A percentile compares a stretch with the other conserved stretches of the same genome.
phyloP scores from a whole-genome alignment of 768 basidiomycete genomes.

The Xerocomellus amylosporus region DNA sequence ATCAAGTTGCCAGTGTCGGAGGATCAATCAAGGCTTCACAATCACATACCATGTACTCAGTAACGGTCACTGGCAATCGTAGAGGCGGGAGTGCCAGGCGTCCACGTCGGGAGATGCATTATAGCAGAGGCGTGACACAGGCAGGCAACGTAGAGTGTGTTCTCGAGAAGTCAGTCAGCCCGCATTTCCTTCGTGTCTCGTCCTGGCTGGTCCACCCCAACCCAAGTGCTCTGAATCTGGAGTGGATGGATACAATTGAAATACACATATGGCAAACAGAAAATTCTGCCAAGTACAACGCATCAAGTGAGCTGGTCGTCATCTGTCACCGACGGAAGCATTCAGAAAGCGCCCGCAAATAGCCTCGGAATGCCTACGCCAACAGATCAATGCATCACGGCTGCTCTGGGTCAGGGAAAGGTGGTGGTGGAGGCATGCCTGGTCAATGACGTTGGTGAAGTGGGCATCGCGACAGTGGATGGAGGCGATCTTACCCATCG shows the following conservation, averaged over 20 bases:
- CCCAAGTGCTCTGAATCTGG: background rate
- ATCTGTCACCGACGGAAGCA: background rate
- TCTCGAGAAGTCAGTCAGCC: no score
- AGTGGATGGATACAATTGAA: background rate
- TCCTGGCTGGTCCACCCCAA: no score
- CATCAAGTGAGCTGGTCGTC: background rate
- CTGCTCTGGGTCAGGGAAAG: background rate
- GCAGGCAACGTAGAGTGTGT: no score
- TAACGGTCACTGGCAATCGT: no score
- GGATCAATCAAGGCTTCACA: no score
- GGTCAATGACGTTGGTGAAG: background rate
- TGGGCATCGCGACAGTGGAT: background rate
- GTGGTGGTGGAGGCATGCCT: slow-evolving; percentile 2
- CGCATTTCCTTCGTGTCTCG: no score
- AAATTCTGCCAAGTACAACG: background rate
- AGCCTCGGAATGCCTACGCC: background rate
- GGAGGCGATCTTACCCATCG: slow-evolving; percentile 15
- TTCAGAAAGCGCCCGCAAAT: background rate
- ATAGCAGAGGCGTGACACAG: no score
- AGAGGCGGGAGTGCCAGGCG: no score
- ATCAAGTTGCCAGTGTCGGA: no score
- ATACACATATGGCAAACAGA: background rate
- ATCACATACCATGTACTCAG: no score
- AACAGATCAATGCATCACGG: background rate
- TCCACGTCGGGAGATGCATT: no score